Evolutionary conservation across 805 yeast species (phyloP).

Genomic region (Saturnispora halmiae): DNA sequence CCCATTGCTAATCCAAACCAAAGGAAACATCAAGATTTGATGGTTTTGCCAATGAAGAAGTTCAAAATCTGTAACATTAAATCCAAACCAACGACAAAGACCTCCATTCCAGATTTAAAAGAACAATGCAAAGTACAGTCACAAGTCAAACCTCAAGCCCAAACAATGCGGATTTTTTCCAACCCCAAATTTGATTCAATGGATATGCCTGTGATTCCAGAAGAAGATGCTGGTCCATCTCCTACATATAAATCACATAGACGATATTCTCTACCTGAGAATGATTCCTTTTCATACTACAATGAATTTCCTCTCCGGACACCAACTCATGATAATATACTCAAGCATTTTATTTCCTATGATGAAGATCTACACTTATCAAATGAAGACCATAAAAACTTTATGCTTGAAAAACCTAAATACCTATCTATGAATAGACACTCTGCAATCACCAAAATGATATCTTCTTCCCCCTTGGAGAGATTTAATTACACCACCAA

Average conservation of each 20-base stretch:
- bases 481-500: constrained; percentile 17
- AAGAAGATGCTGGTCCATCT: constrained; percentile 7
- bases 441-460: constrained; percentile 5
- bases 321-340: constrained; percentile 9
- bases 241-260: constrained; percentile 5
- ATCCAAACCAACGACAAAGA: constrained; percentile 8
- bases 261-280: constrained; percentile 22
- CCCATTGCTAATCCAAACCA: constrained; percentile 1
- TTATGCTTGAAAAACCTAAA: not conserved
- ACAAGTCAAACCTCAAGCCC: no score
- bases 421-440: constrained; percentile 4
- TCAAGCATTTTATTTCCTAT: constrained; percentile 27
- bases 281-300: constrained; percentile 16
- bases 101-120: constrained; percentile 9
- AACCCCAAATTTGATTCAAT: constrained; percentile 5
- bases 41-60: constrained; percentile 7
- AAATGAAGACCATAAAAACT: not conserved
- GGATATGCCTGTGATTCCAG: constrained; percentile 12
- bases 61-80: constrained; percentile 8
- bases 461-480: constrained; percentile 18
- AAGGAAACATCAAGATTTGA: not conserved
- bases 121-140: not conserved
- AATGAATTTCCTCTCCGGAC: constrained; percentile 10
- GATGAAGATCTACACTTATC: constrained; percentile 24
- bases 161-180: not conserved